phyloP scores from a whole-genome alignment of 768 basidiomycete genomes.

The Paxillus rubicundulus region DNA sequence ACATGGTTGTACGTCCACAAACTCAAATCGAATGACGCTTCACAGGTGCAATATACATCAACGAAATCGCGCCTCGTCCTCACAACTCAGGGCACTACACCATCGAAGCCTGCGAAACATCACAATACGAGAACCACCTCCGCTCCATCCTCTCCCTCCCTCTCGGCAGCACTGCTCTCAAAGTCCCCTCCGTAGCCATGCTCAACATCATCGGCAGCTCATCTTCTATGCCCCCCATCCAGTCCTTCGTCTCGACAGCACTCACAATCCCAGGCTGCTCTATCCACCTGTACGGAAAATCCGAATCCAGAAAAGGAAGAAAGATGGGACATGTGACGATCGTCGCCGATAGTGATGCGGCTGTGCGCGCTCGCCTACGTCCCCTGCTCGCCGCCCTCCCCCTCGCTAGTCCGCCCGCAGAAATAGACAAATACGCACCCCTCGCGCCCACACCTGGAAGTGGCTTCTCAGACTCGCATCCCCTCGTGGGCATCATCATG shows the following conservation, averaged over 20 bases:
- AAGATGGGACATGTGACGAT: conserved; percentile 99
- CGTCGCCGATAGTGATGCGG: conserved; percentile 77
- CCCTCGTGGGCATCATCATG: conserved; percentile 94
- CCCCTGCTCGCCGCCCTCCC: conserved; percentile 71
- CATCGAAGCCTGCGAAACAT: conserved; percentile 95
- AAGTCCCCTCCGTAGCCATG: conserved; percentile 87
- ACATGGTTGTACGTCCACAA: background rate
- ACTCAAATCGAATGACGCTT: background rate
- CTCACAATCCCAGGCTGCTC: conserved; percentile 70
- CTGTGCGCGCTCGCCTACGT: conserved; percentile 65
- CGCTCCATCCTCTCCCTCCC: conserved; percentile 90
- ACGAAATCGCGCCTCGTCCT: conserved; percentile 97
- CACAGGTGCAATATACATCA: conserved; percentile 75
- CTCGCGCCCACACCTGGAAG: conserved; percentile 40
- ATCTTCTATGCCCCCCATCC: conserved; percentile 59
- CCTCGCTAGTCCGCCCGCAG: conserved; percentile 32
- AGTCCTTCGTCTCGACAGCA: conserved; percentile 53
- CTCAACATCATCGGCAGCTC: conserved; percentile 92
- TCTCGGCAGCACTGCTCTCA: conserved; percentile 82
- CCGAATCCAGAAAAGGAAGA: conserved; percentile 80
- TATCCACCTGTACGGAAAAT: conserved; percentile 94
- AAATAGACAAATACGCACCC: conserved; percentile 55
- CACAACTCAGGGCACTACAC: conserved; percentile 99
- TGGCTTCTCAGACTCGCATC: conserved; percentile 60
- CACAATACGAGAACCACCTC: conserved; percentile 97